phyloP scores from a whole-genome alignment of 129 eudicot genomes.

The Ambrosia artemisiifolia region DNA sequence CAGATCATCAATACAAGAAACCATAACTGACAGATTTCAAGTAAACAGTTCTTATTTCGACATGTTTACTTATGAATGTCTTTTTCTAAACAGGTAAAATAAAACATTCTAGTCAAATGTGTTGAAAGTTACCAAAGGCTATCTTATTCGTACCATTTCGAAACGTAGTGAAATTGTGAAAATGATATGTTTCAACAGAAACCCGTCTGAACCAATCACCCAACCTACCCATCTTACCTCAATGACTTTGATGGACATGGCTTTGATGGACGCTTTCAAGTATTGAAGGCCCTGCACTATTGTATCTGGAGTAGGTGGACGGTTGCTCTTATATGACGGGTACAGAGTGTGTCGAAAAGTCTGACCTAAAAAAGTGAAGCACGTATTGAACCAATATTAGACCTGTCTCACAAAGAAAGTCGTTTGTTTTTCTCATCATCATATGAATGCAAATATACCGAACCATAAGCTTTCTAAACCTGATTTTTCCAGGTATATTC shows the following conservation, averaged over 20 bases:
- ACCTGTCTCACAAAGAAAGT: background rate
- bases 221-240: conserved; percentile 53
- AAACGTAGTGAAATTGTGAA: background rate
- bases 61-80: background rate
- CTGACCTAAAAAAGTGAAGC: conserved; percentile 46
- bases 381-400: conserved; percentile 7
- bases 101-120: background rate
- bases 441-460: conserved; percentile 6
- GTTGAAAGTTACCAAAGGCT: background rate
- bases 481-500: conserved; percentile 1
- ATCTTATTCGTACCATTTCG: background rate
- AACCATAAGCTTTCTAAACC: conserved; percentile 1
- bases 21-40: background rate
- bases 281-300: conserved; percentile 96
- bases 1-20: conserved; percentile 19
- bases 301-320: conserved; percentile 97
- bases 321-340: conserved; percentile 88
- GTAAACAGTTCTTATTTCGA: background rate
- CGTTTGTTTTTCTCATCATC: conserved; percentile 3
- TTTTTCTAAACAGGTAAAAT: background rate
- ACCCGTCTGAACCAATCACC: background rate
- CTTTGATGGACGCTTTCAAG: conserved; percentile 86
- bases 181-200: background rate
- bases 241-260: conserved; percentile 92
- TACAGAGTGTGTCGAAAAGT: conserved; percentile 91